Base-by-base conservation (phyloP, 2,329 filamentous ascomycete genomes). In the Ceratocystis lukuohia region DNA sequence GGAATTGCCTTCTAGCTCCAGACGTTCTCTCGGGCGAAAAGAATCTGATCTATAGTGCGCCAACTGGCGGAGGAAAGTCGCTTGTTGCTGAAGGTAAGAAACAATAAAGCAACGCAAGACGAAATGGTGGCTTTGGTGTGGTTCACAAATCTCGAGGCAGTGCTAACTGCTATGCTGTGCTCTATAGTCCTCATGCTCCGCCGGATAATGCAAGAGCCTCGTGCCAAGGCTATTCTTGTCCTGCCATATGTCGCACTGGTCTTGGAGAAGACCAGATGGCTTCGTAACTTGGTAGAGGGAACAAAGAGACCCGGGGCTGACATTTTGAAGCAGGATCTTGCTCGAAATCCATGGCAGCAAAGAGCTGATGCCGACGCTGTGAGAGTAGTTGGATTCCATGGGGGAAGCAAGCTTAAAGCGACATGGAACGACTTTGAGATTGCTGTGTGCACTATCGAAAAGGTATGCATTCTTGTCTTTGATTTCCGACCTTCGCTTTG, bases 241-340 rank as follows among this genome's bases (percentile, higher is more conserved):
- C 78, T 91, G 20, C 88, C 88, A 0, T 92, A 90, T 74, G 87
- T 91, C 69, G 88, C 88, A 20, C 80, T 92, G 2, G 88, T 92
- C 0, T 88, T 91, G 72, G 88, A 92, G 73, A 91, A 91, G 73
- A 80, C 89, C 41, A 83, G 84, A 65, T 91, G 88, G 87, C 76
- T 92, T 53, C 82, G 87, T 37, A 83, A 80, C 62, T 77, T 89
- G 20, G 85, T 89, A 2, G 79, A 86, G 68, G 83, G 81, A 30
- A 78, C 90, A 25, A 75, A 77, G 65, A 75, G 76, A 63, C 77
- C 73, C 20, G 68, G 76, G 10, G 15, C 33, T 0, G 70, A 75
- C 7, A 70, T 71, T 59, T 75, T 72, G 67, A 75, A 70, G 37
- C 72, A 75, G 66, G 72, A 75, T 28, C 72, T 74, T n/a, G 71